These are phyloP conservation scores for Takashimella tepidaria DNA, from an alignment of 1,284 basidiomycete species.

Conservation along the genomic window DNA sequence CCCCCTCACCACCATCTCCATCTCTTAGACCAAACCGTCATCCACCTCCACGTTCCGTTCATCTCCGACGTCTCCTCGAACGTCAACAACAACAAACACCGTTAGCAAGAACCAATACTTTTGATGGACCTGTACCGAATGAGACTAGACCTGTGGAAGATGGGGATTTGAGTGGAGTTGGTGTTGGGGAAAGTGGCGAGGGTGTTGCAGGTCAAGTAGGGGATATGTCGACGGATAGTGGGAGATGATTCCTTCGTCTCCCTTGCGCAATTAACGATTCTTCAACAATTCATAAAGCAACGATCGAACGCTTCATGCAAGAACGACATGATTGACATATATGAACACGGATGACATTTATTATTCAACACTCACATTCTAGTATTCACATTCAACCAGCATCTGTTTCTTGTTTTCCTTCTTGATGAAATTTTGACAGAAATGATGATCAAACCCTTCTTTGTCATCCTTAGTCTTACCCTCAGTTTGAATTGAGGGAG, in stretches of 20 bases:
- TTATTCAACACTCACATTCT: neutral
- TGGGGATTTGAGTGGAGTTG: conserved; percentile 15
- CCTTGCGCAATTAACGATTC: neutral
- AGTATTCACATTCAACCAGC: too few species aligned
- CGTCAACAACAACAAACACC: conserved; percentile 29
- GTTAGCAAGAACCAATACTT: conserved; percentile 23
- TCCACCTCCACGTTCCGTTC: conserved; percentile 29
- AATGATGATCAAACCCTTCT: conserved; percentile 14
- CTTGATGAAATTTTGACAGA: too few species aligned
- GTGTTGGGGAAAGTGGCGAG: neutral
- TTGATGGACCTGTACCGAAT: conserved; percentile 45
- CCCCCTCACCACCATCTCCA: conserved; percentile 41
- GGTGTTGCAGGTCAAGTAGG: neutral
- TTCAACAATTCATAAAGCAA: neutral
- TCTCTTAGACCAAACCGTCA: conserved; percentile 25
- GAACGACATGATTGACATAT: too few species aligned
- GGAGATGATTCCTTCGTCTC: neutral
- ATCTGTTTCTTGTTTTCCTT: too few species aligned
- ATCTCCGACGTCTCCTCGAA: conserved; percentile 33
- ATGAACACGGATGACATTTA: too few species aligned
- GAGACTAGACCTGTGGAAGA: conserved; percentile 40
- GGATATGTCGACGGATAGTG: neutral
- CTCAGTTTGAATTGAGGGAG: neutral
- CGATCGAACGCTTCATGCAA: neutral
- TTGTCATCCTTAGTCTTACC: conserved; percentile 20